Evolutionary conservation across 345 rosid species (phyloP).

Genomic region (Hibiscus tridactylites): DNA sequence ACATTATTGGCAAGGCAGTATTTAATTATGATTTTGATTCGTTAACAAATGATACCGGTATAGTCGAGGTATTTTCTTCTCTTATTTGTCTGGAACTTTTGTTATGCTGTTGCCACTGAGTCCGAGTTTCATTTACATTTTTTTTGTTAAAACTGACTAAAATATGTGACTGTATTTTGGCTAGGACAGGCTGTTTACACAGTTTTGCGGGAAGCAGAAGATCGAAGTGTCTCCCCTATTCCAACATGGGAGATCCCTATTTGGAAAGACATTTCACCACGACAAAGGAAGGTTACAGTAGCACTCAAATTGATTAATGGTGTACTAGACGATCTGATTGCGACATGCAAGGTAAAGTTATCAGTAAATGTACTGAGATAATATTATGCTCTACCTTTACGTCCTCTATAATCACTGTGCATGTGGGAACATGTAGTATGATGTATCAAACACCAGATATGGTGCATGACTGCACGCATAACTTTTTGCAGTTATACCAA

Average conservation of each 20-base stretch:
- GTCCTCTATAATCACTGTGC: background rate
- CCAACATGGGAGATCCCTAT: conserved; percentile 91
- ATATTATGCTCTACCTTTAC: background rate
- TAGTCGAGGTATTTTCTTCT: conserved; percentile 61
- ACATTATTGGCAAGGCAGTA: conserved; percentile 89
- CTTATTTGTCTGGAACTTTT: background rate
- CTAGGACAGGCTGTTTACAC: conserved; percentile 76
- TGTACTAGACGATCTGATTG: conserved; percentile 63
- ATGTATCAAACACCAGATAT: background rate
- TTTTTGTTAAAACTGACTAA: background rate
- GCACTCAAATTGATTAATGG: conserved; percentile 79
- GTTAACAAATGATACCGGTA: conserved; percentile 82
- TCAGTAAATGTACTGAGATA: background rate
- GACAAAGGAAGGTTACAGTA: conserved; percentile 62
- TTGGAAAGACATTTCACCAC: conserved; percentile 89
- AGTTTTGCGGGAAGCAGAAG: conserved; percentile 91
- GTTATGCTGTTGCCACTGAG: background rate
- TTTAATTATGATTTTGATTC: conserved; percentile 95
- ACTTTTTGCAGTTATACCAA: background rate
- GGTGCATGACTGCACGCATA: background rate
- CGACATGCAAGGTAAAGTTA: conserved; percentile 71
- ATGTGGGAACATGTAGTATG: background rate
- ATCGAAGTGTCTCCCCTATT: conserved; percentile 87
- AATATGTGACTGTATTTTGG: conserved; percentile 15
- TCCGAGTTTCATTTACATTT: background rate